phyloP scores from a whole-genome alignment of 306 rosid genomes.

The Acacia acuminata region DNA sequence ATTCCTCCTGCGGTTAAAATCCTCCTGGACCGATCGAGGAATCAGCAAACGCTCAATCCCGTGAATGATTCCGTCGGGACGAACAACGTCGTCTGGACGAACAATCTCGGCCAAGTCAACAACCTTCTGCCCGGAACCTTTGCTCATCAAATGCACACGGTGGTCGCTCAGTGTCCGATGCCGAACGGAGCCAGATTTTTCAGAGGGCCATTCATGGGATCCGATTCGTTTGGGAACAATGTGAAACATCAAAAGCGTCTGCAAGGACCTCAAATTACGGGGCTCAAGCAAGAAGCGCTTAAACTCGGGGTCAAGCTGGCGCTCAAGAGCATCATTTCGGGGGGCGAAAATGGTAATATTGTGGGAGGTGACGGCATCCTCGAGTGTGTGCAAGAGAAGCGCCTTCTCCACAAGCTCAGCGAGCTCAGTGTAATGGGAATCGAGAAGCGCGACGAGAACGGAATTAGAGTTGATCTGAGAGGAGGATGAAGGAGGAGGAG shows the following conservation, averaged over 20 bases:
- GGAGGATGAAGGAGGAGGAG: not conserved
- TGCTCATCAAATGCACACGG: not conserved
- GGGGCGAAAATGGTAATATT: slow-evolving; percentile 16
- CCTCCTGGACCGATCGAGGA: slow-evolving; percentile 8
- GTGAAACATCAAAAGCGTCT: slow-evolving; percentile 9
- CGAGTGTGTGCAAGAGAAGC: not conserved
- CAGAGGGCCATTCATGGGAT: not conserved
- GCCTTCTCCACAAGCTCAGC: slow-evolving; percentile 13
- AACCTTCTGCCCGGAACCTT: not conserved
- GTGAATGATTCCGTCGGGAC: slow-evolving; percentile 10
- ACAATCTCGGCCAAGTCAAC: slow-evolving; percentile 16
- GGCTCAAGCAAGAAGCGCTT: slow-evolving; percentile 19
- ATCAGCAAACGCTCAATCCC: slow-evolving; percentile 12
- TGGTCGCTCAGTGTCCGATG: not conserved
- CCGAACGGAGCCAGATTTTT: not conserved
- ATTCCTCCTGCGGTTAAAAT: slow-evolving; percentile 17
- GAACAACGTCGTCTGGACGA: slow-evolving; percentile 1
- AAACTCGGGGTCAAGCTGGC: slow-evolving; percentile 12
- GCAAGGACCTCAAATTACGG: not conserved
- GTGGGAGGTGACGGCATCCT: not conserved
- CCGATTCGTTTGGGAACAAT: slow-evolving; percentile 1
- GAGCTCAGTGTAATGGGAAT: slow-evolving; percentile 15
- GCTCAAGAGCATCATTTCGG: not conserved
- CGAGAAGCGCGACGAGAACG: slow-evolving; percentile 18
- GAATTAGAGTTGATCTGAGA: slow-evolving; percentile 11